Evolutionary conservation across 148 eudicot genomes (phyloP), one percentile per base, ranked within the genome.

Genomic region (Amaranthus hypochondriacus): DNA sequence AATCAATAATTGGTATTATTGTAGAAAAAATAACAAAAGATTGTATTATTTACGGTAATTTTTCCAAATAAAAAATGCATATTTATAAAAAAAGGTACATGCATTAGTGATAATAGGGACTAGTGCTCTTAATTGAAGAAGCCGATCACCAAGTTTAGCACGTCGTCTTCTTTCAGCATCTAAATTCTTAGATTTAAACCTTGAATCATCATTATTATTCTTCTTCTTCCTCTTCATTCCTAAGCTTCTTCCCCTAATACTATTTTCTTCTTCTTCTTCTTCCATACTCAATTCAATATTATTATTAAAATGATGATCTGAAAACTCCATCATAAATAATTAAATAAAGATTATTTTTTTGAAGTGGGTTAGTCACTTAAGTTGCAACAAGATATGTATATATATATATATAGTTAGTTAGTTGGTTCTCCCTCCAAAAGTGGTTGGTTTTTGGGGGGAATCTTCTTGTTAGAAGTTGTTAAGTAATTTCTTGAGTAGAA

Each of bases 61-160:
- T 18, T 18, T 18, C 18, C 18, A 18, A 18, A 18, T 18, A 18
- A 28, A 28, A 28, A 28, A 0, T 28, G 39, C 39, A 28, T 0
- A 28, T 28, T 28, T 28, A 28, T 28, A 2, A 28, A 28, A 28
- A 28, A 28, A 4, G 11, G 3, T 44, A 51, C 73, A 83, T 92
- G 80, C 98, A 89, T 95, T 95, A 21, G 98, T 92, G 79, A 95
- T 95, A 68, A 79, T 86, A 47, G 98, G 98, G 66, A 95, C 98
- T 62, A 81, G 73, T 18, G 98, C 72, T 5, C 98, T 84, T 48
- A 95, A 90, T 72, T 87, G 83, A 3, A 90, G 88, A 56, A 86
- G 90, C 78, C 91, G 76, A 21, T 81, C 84, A 48, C 72, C 84
- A 76, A 95, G 91, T 71, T 88, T 90, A 28, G 86, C 81, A 28